phyloP scores from a whole-genome alignment of 306 rosid species.

The Phaseolus lunatus region DNA sequence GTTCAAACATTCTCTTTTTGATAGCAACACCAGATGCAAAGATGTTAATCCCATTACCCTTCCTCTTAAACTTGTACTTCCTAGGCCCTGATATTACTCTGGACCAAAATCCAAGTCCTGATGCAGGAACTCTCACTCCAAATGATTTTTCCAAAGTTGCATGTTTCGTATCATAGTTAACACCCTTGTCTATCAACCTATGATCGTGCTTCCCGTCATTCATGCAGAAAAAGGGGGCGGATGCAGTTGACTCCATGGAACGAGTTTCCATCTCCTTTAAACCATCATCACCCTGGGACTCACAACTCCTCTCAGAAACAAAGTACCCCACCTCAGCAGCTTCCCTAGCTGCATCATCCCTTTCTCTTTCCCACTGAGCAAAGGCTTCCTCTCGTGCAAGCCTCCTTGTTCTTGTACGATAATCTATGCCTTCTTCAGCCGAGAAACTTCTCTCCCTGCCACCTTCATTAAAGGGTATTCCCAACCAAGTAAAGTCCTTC shows the following conservation, averaged over 20 bases:
- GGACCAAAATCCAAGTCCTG: slow-evolving; percentile 77
- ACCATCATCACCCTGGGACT: slow-evolving; percentile 56
- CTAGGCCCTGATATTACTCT: slow-evolving; percentile 60
- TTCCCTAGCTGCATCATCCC: slow-evolving; percentile 72
- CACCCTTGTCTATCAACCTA: slow-evolving; percentile 83
- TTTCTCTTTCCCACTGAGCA: slow-evolving; percentile 66
- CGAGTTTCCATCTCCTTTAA: slow-evolving; percentile 51
- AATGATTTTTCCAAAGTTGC: slow-evolving; percentile 86
- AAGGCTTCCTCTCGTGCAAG: slow-evolving; percentile 76
- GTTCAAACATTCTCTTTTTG: slow-evolving; percentile 74
- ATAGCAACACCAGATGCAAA: slow-evolving; percentile 54
- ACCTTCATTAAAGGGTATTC: slow-evolving; percentile 71
- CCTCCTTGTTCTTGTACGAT: slow-evolving; percentile 79
- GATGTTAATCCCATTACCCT: slow-evolving; percentile 61
- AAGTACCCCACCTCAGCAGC: slow-evolving; percentile 86
- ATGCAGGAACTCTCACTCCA: slow-evolving; percentile 75
- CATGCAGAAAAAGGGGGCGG: slow-evolving; percentile 59
- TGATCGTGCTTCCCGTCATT: slow-evolving; percentile 82
- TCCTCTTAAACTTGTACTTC: slow-evolving; percentile 70
- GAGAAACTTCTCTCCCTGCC: slow-evolving; percentile 56
- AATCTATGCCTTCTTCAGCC: slow-evolving; percentile 83
- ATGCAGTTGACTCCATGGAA: slow-evolving; percentile 42
- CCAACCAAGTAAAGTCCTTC: slow-evolving; percentile 91
- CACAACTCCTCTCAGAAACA: slow-evolving; percentile 59
- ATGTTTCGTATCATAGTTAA: slow-evolving; percentile 77